phyloP scores from a whole-genome alignment of 2,329 filamentous ascomycete species.

The Paecilomyces niveus region DNA sequence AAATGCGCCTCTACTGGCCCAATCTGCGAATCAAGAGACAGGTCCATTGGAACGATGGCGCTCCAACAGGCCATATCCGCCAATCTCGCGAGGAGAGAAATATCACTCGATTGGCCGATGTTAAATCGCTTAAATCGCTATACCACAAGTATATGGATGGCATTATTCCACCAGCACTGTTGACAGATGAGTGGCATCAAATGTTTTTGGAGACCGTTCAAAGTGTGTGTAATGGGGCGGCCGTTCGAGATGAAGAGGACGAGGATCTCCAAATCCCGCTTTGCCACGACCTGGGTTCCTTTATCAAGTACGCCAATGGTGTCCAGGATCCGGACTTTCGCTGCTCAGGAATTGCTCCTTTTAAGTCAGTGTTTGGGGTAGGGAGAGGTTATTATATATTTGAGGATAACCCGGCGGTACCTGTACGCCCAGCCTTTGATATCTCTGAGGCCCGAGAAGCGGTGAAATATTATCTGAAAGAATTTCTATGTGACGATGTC shows the following conservation, averaged over 20 bases:
- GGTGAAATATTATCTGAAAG: background rate
- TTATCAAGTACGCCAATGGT: constrained; percentile 1
- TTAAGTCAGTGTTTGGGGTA: background rate
- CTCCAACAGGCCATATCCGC: background rate
- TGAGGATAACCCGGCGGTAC: background rate
- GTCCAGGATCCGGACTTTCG: background rate
- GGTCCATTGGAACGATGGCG: background rate
- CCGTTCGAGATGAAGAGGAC: background rate
- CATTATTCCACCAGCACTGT: background rate
- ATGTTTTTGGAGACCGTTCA: background rate
- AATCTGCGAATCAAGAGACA: background rate
- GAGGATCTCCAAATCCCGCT: background rate
- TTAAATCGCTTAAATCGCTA: background rate
- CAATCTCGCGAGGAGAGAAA: background rate
- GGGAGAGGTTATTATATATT: background rate
- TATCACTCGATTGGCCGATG: constrained; percentile 1
- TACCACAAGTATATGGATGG: background rate
- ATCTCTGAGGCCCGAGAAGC: background rate
- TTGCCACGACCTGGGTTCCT: constrained; percentile 3
- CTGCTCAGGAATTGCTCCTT: background rate
- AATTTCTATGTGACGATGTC: background rate
- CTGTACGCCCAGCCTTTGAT: background rate
- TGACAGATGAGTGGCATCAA: background rate
- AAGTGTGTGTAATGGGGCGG: background rate
- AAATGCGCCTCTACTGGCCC: background rate